Base-by-base conservation (phyloP, 441 rosid species). In the Theobroma grandiflorum region DNA sequence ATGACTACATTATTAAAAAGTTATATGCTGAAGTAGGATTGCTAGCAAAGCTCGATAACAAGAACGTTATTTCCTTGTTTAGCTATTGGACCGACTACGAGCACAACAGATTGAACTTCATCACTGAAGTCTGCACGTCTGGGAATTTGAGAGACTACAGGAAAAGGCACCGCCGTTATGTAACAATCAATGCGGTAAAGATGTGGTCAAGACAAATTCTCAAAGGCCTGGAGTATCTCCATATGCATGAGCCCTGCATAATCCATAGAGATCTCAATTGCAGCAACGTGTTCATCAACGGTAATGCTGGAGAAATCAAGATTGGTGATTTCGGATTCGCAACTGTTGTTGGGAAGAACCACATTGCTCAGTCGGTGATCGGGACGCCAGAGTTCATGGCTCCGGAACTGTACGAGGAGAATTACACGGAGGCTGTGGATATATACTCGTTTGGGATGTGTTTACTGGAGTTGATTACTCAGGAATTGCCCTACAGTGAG, bases 221-320 rank as follows among this genome's bases (percentile, higher is more conserved):
- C 63, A 82, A 78, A 33, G 91, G 93, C 4, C 68, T 90, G 89
- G 76, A 84, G 20, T 88, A 90, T 65, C 83, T 88, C 79, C 93
- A 88, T 67, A 85, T 89, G 3, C 91, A 82, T 31, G 88, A 87
- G 63, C 91, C 93, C 33, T 89, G 89, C 58, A 83, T 90, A 81
- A 90, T 88, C n/a, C 93, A 90, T 18, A 84, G 93, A 72, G 93
- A 90, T 75, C 91, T 90, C 78, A 90, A 90, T 64, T 90, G 93
- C 47, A 89, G 91, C 84, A 90, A 90, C 62, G 84, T 90, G 53
- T 88, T 90, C 63, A 86, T 90, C 82, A 90, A 90, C 77, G 93
- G 93, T 0, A 88, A 90, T 84, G 83, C 66, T 11, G 93, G 93
- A 40, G 42, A 89, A 89, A 87, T 90, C 22, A 88, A 90, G 84